Evolutionary conservation across 2,329 filamentous ascomycete species (phyloP), one percentile per base, ranked within the genome.

Genomic region (Monilinia fructigena): DNA sequence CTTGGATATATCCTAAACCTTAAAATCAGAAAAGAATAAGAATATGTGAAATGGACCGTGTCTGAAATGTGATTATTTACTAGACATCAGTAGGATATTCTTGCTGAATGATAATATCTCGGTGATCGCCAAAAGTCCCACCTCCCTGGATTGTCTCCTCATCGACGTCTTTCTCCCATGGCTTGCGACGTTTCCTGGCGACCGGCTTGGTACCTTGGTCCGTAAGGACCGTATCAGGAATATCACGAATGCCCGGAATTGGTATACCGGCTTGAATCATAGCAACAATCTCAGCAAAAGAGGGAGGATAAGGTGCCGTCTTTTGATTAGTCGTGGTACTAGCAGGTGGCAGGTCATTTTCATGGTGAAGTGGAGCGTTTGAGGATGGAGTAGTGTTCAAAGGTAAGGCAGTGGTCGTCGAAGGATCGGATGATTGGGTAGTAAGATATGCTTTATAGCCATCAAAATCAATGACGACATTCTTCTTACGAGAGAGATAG

Each of bases 181-280:
- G 93, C 78, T 87, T 87, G 62, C 75, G 80, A 0, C 84, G 82
- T 16, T 80, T 83, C 7, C 69, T 68, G 16, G 69, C 67, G 8
- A 66, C 66, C 0, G 75, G 70, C 28, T 68, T 68, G 10, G 73
- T 84, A 68, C 90, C 89, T 68, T 91, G 85, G 5, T 89, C 89
- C 64, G 87, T 82, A 26, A 93, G 81, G 6, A 97, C 81, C 0
- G 89, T 95, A 71, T 92, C 86, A 5, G 93, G 92, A 63, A 97
- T 94, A 70, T 96, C 86, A 72, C 88, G 88, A 74, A 97, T 96
- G 0, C 93, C 93, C 1, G 93, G 92, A 54, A 97, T 89, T 0
- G 91, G 89, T 72, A 92, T 87, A 63, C 92, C 92, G 38, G 87
- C 88, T 31, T 91, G 91, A 64, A 97, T 91, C 65, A 96, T 85